phyloP scores from a whole-genome alignment of 1,284 basidiomycete genomes.

The Ceratobasidium sp. region DNA sequence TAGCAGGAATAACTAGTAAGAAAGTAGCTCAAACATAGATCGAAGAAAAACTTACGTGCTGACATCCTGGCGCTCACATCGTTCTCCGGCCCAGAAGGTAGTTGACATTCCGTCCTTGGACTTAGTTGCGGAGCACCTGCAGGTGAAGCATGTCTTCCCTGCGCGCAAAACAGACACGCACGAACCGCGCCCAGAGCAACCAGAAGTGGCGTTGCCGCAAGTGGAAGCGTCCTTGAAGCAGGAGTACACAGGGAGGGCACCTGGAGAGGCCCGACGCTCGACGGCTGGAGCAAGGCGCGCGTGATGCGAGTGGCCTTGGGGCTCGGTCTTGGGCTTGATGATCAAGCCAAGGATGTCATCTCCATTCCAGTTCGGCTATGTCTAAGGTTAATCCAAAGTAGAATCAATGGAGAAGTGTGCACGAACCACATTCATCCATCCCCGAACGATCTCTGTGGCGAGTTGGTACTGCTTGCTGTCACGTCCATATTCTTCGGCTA shows the following conservation, averaged over 20 bases:
- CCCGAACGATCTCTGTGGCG: conserved; percentile 60
- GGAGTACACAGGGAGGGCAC: conserved; percentile 66
- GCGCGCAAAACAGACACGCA: conserved; percentile 66
- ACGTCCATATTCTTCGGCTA: conserved; percentile 61
- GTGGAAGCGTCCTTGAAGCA: conserved; percentile 67
- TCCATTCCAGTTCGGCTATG: conserved; percentile 24
- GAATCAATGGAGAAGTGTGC: conserved; percentile 49
- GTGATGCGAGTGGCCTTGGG: conserved; percentile 12
- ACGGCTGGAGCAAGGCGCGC: conserved; percentile 58
- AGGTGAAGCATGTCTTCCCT: conserved; percentile 76
- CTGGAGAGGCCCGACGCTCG: conserved; percentile 58
- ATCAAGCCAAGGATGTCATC: conserved; percentile 40
- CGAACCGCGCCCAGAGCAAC: conserved; percentile 75
- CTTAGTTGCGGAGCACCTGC: conserved; percentile 68
- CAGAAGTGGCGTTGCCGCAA: conserved; percentile 69
- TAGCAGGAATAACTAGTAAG: background rate
- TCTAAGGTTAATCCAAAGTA: no score
- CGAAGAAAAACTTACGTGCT: conserved; percentile 68
- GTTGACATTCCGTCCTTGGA: conserved; percentile 60
- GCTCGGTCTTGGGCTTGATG: conserved; percentile 41
- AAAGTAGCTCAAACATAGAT: background rate
- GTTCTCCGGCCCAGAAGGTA: conserved; percentile 75
- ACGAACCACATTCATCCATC: conserved; percentile 53
- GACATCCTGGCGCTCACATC: conserved; percentile 79
- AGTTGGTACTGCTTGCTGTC: conserved; percentile 65